phyloP scores from a whole-genome alignment of 2,329 filamentous ascomycete genomes.

The Ascochyta koolunga region DNA sequence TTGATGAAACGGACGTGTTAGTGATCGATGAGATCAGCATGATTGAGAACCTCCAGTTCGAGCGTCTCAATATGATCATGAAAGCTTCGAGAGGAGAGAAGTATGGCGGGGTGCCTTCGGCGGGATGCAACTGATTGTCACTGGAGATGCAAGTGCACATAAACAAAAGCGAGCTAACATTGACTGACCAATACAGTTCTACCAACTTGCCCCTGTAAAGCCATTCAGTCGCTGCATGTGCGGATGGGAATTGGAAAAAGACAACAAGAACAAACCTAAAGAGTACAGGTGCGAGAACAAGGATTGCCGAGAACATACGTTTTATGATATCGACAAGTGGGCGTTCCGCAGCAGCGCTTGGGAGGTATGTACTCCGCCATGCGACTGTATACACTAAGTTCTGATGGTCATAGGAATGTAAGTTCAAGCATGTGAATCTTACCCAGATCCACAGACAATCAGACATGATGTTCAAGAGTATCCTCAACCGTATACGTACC shows the following conservation, averaged over 20 bases:
- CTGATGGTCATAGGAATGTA: conserved; percentile 47
- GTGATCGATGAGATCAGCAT: conserved; percentile 72
- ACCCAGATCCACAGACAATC: conserved; percentile 63
- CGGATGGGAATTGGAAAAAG: conserved; percentile 44
- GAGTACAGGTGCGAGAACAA: conserved; percentile 28
- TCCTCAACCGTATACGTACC: conserved; percentile 62
- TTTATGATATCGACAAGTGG: conserved; percentile 62
- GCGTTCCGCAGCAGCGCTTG: conserved; percentile 64
- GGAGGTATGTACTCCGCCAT: conserved; percentile 38
- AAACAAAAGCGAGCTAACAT: neutral
- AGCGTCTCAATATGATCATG: conserved; percentile 56
- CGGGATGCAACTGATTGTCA: conserved; percentile 62
- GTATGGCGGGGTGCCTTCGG: conserved; percentile 44
- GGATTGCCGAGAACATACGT: conserved; percentile 43
- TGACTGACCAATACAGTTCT: conserved; percentile 27
- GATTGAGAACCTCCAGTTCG: conserved; percentile 63
- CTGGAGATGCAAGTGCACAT: conserved; percentile 54
- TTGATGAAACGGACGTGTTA: conserved; percentile 59
- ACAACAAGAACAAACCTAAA: conserved; percentile 11
- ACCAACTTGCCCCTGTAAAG: conserved; percentile 61
- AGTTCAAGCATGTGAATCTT: conserved; percentile 61
- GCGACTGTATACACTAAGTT: neutral
- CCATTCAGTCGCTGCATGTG: conserved; percentile 63
- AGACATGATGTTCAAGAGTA: conserved; percentile 60
- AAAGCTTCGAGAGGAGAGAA: conserved; percentile 44